Base-by-base conservation (phyloP, 192 early-diverging fungal genomes). In the Paraglomus occultum region DNA sequence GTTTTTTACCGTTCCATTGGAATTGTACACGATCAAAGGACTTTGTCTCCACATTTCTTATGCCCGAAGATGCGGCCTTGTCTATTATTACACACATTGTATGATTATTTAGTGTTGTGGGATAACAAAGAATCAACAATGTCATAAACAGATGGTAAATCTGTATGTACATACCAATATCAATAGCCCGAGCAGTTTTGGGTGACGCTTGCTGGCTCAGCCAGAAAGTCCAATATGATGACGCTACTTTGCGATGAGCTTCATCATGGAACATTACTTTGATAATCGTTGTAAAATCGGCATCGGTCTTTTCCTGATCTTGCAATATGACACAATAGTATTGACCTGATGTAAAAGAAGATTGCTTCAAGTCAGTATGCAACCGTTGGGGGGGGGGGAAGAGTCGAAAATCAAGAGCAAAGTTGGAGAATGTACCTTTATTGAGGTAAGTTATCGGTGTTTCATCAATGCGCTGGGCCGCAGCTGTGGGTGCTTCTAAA, bases 161-260 rank as follows among this genome's bases (percentile, higher is more conserved):
- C 10, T 45, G 10, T 1, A 39, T 46, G 23, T 38, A 42, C 65
- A 51, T 77, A 83, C 81, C 82, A 54, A 91, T 80, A 61, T 92
- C 90, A 8, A 90, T 73, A 6, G 89, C 90, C 47, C 85, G 72
- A 0, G 88, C 83, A 7, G 71, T 69, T 40, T 80, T 80, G 4
- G 86, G 79, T 51, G 79, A 79, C 42, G 80, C 68, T 70, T 90
- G 87, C 59, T 92, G 89, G 31, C 82, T 87, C n/a, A 85, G 71
- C 90, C 89, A 92, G 64, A 88, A 90, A 62, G 76, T 84, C 90
- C 90, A 92, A 72, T 87, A 88, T 15, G 80, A 79, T 0, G 80
- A 65, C 1, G 89, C 87, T 51, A 85, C 73, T 71, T 81, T 80
- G 18, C 87, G 84, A 73, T 92, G 84, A 14, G 77, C 73, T 38